Evolutionary conservation across 2,329 filamentous ascomycete species (phyloP).

Genomic region (Penicillium concentricum): DNA sequence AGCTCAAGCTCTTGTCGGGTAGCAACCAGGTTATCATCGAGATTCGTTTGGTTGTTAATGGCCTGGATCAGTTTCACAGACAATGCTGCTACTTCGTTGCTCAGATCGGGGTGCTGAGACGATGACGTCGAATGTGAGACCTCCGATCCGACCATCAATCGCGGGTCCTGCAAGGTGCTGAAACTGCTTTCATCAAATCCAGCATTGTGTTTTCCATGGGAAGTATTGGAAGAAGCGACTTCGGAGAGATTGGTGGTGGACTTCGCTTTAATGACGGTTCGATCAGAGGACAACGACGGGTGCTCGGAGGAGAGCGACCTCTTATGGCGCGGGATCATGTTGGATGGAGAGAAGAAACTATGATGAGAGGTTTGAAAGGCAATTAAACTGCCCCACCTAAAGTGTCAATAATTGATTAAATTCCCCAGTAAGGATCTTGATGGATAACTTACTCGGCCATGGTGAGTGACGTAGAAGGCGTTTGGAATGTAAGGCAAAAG

Average conservation of each 20-base stretch:
- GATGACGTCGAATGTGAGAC: conserved; percentile 36
- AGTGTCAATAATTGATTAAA: conserved; percentile 15
- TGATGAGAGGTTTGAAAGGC: conserved; percentile 40
- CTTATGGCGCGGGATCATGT: conserved; percentile 40
- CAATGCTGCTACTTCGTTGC: conserved; percentile 78
- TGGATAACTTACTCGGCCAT: conserved; percentile 42
- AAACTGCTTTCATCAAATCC: conserved; percentile 43
- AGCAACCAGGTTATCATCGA: conserved; percentile 83
- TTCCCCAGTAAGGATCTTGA: background rate
- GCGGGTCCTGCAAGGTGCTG: conserved; percentile 48
- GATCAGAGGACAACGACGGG: conserved; percentile 35
- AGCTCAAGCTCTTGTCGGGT: conserved; percentile 80
- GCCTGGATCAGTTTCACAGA: conserved; percentile 96
- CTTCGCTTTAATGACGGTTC: conserved; percentile 44
- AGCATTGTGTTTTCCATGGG: conserved; percentile 21
- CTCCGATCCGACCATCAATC: conserved; percentile 37
- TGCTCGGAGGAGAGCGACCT: conserved; percentile 39
- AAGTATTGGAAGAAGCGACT: conserved; percentile 31
- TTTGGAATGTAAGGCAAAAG: conserved; percentile 17
- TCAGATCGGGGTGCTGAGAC: conserved; percentile 58
- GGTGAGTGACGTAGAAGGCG: conserved; percentile 27
- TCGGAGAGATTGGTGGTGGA: conserved; percentile 45
- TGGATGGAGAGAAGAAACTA: conserved; percentile 38
- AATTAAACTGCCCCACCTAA: conserved; percentile 32
- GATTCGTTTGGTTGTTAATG: conserved; percentile 90